phyloP scores from a whole-genome alignment of 805 yeast species.

The Candida broadrunensis region DNA sequence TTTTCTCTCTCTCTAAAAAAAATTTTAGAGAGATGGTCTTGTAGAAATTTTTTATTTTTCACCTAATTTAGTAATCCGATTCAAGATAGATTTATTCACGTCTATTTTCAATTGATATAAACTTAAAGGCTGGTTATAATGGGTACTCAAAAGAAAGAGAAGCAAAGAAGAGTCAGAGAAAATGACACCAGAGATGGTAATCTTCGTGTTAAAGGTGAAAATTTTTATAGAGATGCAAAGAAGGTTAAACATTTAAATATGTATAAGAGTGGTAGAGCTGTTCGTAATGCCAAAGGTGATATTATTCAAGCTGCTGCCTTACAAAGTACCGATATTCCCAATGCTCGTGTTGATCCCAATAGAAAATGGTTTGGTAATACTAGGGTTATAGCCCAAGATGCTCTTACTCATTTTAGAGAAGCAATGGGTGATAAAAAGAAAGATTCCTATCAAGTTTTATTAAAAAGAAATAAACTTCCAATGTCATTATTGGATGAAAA shows the following conservation, averaged over 20 bases:
- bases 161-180: conserved; percentile 79
- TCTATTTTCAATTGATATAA: no score
- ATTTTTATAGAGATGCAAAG: conserved; percentile 92
- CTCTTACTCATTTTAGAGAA: conserved; percentile 87
- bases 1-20: no score
- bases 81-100: no score
- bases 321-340: conserved; percentile 84
- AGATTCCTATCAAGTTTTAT: conserved; percentile 80
- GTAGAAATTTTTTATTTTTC: no score
- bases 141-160: conserved; percentile 95
- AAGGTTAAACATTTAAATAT: conserved; percentile 85
- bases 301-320: conserved; percentile 82
- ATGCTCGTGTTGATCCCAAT: conserved; percentile 93
- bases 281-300: conserved; percentile 83
- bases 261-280: conserved; percentile 91
- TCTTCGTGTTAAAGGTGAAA: conserved; percentile 92
- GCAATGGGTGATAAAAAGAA: conserved; percentile 84
- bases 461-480: conserved; percentile 89
- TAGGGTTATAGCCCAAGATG: conserved; percentile 96
- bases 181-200: conserved; percentile 84
- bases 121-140: no score
- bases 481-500: conserved; percentile 92
- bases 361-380: conserved; percentile 98
- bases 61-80: no score
- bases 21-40: no score